Base-by-base conservation (phyloP, 2,329 filamentous ascomycete species). In the Corinectria fuckeliana region DNA sequence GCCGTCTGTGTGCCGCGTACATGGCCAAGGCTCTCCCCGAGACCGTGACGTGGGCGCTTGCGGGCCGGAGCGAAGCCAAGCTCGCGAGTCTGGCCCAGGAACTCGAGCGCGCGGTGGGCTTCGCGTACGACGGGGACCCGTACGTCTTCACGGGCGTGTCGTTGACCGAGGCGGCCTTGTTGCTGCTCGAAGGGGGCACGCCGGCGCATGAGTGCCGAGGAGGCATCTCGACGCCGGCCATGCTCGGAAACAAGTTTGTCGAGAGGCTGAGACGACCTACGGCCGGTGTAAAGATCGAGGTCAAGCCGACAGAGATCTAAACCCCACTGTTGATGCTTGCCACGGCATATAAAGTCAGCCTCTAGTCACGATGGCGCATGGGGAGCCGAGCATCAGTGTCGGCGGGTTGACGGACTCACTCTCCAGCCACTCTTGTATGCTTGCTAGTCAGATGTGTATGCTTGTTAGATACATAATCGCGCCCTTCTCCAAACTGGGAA, bases 21-120 rank as follows among this genome's bases (percentile, higher is more conserved):
- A 89, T 96, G 71, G 82, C 86, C 48, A 82, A 82, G 18, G 78
- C 84, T 62, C 81, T 92, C 1, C 90, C 92, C 0, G 90, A 88
- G 18, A 84, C 91, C 72, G 75, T 95, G 57, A 91, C 85, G 78
- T 96, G 92, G 92, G 92, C 90, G 9, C 80, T 96, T 48, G 91
- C 91, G 39, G 92, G 92, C 18, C 89, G 93, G 20, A 92, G 90
- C n/a, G 77, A 80, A 30, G 78, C 78, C 51, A 96, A 96, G 74
- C 82, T 97, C 2, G 82, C 89, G 65, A 76, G 78, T 26, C 76
- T 96, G 10, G 85, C 86, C 14, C 78, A 85, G 21, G 32, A 61
- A 1, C 47, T 66, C 4, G 20, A 36, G 2, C 28, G 38, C 3
- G 58, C 64, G 34, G 57, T 66, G 32, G 54, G 34, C 30, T 64